These are phyloP conservation scores for Chrysosporium keratinophilum DNA, from an alignment of 2,329 filamentous ascomycete species.

Conservation along the genomic window DNA sequence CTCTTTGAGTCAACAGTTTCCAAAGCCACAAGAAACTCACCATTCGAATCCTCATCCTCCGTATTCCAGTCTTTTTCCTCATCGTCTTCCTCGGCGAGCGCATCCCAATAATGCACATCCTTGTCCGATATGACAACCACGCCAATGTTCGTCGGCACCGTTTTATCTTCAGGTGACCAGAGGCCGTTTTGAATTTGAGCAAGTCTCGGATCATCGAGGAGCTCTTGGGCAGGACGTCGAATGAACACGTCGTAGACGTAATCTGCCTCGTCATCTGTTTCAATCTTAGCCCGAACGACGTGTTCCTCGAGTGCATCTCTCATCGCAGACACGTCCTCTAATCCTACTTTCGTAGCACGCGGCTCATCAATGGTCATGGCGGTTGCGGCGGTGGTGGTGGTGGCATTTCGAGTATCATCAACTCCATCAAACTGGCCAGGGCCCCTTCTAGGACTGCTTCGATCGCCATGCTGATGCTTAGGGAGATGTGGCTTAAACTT, in stretches of 20 bases:
- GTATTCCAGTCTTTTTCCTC: conserved; percentile 47
- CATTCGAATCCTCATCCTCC: conserved; percentile 55
- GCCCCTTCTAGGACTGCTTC: not conserved
- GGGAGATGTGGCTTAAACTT: conserved; percentile 32
- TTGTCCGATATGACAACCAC: conserved; percentile 35
- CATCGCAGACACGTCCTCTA: conserved; percentile 6
- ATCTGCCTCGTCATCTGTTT: conserved; percentile 36
- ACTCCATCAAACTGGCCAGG: not conserved
- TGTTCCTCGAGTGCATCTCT: conserved; percentile 5
- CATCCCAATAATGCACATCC: conserved; percentile 47
- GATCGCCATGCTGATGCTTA: conserved; percentile 7
- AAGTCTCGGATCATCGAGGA: conserved; percentile 13
- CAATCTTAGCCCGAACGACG: not conserved
- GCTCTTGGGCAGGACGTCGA: conserved; percentile 36
- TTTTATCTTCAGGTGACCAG: conserved; percentile 7
- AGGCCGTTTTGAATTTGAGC: conserved; percentile 11
- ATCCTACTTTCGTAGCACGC: not conserved
- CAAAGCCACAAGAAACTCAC: conserved; percentile 24
- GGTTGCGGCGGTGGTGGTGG: too few relatives aligned
- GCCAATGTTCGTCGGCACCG: conserved; percentile 29
- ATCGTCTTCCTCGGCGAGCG: conserved; percentile 43
- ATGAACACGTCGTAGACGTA: conserved; percentile 56
- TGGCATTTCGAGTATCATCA: not conserved
- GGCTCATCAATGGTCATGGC: not conserved
- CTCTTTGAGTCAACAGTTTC: not conserved